Evolutionary conservation across 1,139 yeast genomes (phyloP).

Genomic region (Insectozyma bohioensis): DNA sequence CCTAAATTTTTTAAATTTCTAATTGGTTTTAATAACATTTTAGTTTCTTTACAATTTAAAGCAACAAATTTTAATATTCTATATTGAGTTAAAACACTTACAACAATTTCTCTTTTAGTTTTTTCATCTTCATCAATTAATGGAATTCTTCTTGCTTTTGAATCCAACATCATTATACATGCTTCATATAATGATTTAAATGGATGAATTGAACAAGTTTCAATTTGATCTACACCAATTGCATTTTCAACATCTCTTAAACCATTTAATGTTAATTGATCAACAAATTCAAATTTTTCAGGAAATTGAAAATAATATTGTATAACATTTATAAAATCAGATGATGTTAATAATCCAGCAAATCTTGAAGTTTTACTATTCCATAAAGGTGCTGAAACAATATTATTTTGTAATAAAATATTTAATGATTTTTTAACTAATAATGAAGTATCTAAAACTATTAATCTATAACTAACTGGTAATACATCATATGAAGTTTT

Average conservation of each 20-base stretch:
- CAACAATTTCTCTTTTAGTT: slow-evolving; percentile 91
- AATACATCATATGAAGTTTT: slow-evolving; percentile 95
- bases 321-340: slow-evolving; percentile 92
- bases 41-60: slow-evolving; percentile 91
- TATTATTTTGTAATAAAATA: slow-evolving; percentile 86
- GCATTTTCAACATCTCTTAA: slow-evolving; percentile 82
- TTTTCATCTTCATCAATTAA: slow-evolving; percentile 92
- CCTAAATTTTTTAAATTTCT: slow-evolving; percentile 65
- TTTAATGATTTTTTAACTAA: slow-evolving; percentile 89
- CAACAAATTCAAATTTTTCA: slow-evolving; percentile 86
- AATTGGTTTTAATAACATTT: slow-evolving; percentile 77
- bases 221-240: slow-evolving; percentile 85
- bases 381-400: slow-evolving; percentile 98
- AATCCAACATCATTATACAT: slow-evolving; percentile 85
- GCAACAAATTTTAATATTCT: slow-evolving; percentile 95
- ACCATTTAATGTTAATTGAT: slow-evolving; percentile 82
- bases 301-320: slow-evolving; percentile 93
- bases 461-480: slow-evolving; percentile 91
- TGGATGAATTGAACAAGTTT: slow-evolving; percentile 88
- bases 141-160: slow-evolving; percentile 92
- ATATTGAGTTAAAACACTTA: slow-evolving; percentile 92
- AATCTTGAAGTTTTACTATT: slow-evolving; percentile 83
- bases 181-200: slow-evolving; percentile 90
- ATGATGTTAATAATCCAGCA: slow-evolving; percentile 90
- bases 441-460: slow-evolving; percentile 90